phyloP scores from a whole-genome alignment of 169 alveolate species.

The Cryptosporidium viatorum region DNA sequence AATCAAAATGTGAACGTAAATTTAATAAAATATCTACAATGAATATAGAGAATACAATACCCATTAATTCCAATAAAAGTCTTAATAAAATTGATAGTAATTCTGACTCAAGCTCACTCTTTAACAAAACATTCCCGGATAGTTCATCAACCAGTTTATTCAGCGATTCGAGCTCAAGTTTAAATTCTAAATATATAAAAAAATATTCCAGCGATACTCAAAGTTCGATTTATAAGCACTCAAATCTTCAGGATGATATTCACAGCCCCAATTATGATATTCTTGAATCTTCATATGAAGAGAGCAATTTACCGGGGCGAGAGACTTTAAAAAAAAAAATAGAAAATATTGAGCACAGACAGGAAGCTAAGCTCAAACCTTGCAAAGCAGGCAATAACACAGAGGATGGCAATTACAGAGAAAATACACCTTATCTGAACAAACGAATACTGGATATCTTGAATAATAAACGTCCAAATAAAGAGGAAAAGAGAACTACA shows the following conservation, averaged over 20 bases:
- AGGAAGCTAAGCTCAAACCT: background rate
- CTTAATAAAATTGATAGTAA: background rate
- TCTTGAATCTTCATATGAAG: background rate
- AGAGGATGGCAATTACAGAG: background rate
- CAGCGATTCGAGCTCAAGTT: constrained; percentile 6
- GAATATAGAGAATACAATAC: background rate
- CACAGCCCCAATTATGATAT: no score
- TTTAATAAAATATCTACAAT: background rate
- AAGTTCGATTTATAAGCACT: background rate
- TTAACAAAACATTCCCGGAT: background rate
- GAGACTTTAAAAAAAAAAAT: background rate
- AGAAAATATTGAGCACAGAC: background rate
- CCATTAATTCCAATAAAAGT: background rate
- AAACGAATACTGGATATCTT: background rate
- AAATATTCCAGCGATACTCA: background rate
- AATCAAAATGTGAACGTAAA: background rate
- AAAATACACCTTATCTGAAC: background rate
- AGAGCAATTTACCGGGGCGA: no score
- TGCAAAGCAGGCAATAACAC: background rate
- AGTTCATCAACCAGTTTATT: constrained; percentile 1
- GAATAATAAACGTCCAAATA: background rate
- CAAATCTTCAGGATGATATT: no score
- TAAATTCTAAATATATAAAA: background rate
- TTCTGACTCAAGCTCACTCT: background rate
- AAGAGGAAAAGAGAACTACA: constrained; percentile 7